These are phyloP conservation scores for Ogataea minuta DNA, from an alignment of 805 yeast species.

Conservation along the genomic window DNA sequence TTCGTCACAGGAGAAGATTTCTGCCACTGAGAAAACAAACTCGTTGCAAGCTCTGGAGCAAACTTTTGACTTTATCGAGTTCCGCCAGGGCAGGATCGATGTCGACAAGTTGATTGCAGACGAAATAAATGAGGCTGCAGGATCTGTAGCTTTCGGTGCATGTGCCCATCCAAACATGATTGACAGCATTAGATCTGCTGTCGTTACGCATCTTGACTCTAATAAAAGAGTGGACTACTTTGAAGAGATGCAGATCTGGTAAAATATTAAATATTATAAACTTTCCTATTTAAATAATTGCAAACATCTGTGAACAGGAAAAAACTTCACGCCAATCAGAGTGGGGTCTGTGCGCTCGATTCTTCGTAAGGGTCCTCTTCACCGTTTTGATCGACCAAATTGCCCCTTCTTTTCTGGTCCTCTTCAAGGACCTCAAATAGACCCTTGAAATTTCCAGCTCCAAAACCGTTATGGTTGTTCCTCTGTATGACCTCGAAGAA, in stretches of 20 bases:
- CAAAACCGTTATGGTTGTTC: conserved; percentile 78
- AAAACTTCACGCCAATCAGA: not conserved
- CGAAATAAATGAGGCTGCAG: conserved; percentile 38
- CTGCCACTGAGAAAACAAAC: conserved; percentile 10
- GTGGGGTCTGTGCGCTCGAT: conserved; percentile 7
- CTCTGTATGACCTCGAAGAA: conserved; percentile 83
- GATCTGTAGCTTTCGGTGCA: conserved; percentile 45
- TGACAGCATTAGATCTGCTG: conserved; percentile 29
- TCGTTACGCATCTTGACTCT: conserved; percentile 18
- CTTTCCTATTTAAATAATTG: no score
- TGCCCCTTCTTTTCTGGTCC: conserved; percentile 74
- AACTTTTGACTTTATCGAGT: conserved; percentile 37
- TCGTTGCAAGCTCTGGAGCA: conserved; percentile 8
- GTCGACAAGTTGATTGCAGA: conserved; percentile 33
- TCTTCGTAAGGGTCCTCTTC: conserved; percentile 14
- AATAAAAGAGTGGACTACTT: conserved; percentile 29
- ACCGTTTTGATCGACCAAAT: conserved; percentile 35
- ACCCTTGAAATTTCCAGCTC: conserved; percentile 85
- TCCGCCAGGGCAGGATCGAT: conserved; percentile 46
- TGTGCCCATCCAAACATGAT: conserved; percentile 50
- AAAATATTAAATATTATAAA: conserved; percentile 6
- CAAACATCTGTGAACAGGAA: no score
- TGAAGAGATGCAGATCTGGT: conserved; percentile 39
- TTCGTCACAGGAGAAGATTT: conserved; percentile 13
- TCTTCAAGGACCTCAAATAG: conserved; percentile 75